These are phyloP conservation scores for Penicillium verhagenii DNA, from an alignment of 495 filamentous ascomycete genomes.

Conservation along the genomic window DNA sequence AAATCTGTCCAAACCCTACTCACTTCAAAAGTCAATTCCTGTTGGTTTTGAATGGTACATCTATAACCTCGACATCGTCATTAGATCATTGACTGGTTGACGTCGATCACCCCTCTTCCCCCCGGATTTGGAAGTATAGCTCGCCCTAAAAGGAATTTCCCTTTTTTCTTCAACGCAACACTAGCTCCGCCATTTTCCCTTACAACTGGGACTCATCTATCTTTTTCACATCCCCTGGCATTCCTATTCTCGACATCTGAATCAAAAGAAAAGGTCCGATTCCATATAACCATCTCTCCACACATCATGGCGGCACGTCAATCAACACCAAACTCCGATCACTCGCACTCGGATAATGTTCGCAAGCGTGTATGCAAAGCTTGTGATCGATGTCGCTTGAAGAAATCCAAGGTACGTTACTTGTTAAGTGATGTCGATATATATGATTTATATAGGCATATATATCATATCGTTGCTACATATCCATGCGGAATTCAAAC, in stretches of 20 bases:
- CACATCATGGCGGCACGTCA: constrained; percentile 46
- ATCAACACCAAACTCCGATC: constrained; percentile 44
- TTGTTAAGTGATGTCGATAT: too few species aligned
- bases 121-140: constrained; percentile 30
- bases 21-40: constrained; percentile 20
- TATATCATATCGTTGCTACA: too few species aligned
- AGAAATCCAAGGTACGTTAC: constrained; percentile 61
- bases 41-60: constrained; percentile 1
- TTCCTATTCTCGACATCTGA: constrained; percentile 2
- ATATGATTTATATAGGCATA: too few species aligned
- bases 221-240: too few species aligned
- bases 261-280: too few species aligned
- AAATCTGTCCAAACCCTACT: constrained; percentile 1
- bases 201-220: too few species aligned
- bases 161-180: not conserved
- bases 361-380: constrained; percentile 64
- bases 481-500: not conserved
- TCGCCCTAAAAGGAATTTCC: constrained; percentile 6
- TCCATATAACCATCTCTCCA: not conserved
- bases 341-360: constrained; percentile 45
- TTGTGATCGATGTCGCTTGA: constrained; percentile 62
- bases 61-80: constrained; percentile 21
- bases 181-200: too few species aligned
- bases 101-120: constrained; percentile 21
- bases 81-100: constrained; percentile 36